These are phyloP conservation scores for Cryptococcus sp. DNA, from an alignment of 1,284 basidiomycete genomes.

Conservation along the genomic window DNA sequence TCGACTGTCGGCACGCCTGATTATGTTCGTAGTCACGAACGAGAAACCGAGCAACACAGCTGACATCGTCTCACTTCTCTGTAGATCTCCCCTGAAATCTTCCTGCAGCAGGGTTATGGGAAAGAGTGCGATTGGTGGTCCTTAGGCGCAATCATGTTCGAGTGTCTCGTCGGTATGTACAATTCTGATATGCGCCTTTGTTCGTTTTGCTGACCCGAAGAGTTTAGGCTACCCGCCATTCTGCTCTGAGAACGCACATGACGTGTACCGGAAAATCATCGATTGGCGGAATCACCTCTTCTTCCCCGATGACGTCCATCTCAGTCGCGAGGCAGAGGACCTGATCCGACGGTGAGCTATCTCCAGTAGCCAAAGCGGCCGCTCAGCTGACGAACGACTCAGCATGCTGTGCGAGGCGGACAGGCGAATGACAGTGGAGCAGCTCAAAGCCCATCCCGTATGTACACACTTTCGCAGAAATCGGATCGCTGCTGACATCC, in stretches of 20 bases:
- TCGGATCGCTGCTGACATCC: neutral
- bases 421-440: conserved; percentile 73
- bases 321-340: conserved; percentile 89
- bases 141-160: conserved; percentile 96
- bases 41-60: no score
- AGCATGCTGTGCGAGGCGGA: conserved; percentile 82
- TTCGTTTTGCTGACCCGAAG: neutral
- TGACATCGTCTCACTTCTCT: neutral
- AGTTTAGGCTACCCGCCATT: conserved; percentile 82
- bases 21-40: conserved; percentile 59
- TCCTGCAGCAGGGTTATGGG: conserved; percentile 94
- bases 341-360: conserved; percentile 71
- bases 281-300: conserved; percentile 88
- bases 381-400: neutral
- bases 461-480: conserved; percentile 3
- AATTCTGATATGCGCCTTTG: neutral
- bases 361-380: no score
- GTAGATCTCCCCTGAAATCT: conserved; percentile 93
- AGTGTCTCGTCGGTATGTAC: conserved; percentile 78
- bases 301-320: conserved; percentile 95
- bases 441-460: conserved; percentile 83
- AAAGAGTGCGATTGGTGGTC: conserved; percentile 99
- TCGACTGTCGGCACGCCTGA: conserved; percentile 98
- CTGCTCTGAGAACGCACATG: conserved; percentile 95
- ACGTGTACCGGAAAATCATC: conserved; percentile 98